Evolutionary conservation across 2,329 filamentous ascomycete genomes (phyloP).

Genomic region (Aspergillus sp.): DNA sequence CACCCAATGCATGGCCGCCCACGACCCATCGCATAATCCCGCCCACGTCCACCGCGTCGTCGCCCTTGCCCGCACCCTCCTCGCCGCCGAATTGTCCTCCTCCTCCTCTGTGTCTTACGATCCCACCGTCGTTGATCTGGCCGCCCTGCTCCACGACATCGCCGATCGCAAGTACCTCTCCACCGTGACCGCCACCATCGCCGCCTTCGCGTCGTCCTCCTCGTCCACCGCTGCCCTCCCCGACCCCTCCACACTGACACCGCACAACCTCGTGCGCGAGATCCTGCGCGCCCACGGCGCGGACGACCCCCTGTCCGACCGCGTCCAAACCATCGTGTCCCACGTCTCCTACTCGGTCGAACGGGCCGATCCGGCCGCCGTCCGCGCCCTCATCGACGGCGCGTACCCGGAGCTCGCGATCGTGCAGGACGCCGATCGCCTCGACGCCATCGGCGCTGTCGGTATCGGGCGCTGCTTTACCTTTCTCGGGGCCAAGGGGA

Average conservation of each 20-base stretch:
- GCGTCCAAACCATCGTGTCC: slow-evolving; percentile 69
- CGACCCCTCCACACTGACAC: slow-evolving; percentile 17
- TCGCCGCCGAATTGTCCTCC: slow-evolving; percentile 47
- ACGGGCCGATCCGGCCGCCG: slow-evolving; percentile 58
- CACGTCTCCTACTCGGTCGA: slow-evolving; percentile 79
- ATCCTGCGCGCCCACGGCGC: slow-evolving; percentile 48
- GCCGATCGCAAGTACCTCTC: slow-evolving; percentile 78
- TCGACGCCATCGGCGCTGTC: slow-evolving; percentile 88
- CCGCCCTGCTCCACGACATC: slow-evolving; percentile 81
- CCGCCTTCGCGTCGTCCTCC: neutral
- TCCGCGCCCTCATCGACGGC: slow-evolving; percentile 59
- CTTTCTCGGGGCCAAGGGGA: slow-evolving; percentile 63
- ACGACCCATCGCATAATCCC: slow-evolving; percentile 88
- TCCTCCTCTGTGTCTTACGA: slow-evolving; percentile 43
- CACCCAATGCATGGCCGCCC: slow-evolving; percentile 66
- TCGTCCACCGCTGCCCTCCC: neutral
- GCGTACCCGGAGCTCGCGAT: slow-evolving; percentile 72
- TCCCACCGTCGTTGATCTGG: slow-evolving; percentile 61
- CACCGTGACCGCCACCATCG: slow-evolving; percentile 23
- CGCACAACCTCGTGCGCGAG: slow-evolving; percentile 25
- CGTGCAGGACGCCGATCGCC: slow-evolving; percentile 86
- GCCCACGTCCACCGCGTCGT: slow-evolving; percentile 78
- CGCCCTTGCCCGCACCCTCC: slow-evolving; percentile 66
- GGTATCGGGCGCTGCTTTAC: slow-evolving; percentile 78
- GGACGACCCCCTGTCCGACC: slow-evolving; percentile 56